Base-by-base conservation (phyloP, 352 stramenopile genomes). In the Globisporangium canariense region DNA sequence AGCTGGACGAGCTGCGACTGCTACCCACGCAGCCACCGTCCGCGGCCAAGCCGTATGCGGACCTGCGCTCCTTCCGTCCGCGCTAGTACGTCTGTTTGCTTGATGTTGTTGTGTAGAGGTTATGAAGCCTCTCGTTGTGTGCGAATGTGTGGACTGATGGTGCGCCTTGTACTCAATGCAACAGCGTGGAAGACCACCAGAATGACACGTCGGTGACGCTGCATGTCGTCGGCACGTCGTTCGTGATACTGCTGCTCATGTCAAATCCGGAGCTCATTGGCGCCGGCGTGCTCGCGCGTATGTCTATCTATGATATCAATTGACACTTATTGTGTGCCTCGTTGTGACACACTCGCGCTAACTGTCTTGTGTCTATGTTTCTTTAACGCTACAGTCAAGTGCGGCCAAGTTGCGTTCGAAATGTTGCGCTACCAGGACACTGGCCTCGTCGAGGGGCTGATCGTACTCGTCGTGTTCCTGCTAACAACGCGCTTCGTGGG, bases 201-300 rank as follows among this genome's bases (percentile, higher is more conserved):
- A 66, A 83, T 65, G 58, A 75, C 40, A 83, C 70, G 49, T 73
- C 72, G 13, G 75, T 85, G 45, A 74, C 47, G 4, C 70, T 85
- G 16, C 77, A 85, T 40, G 74, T 65, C 20, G 69, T 65, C 10
- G 77, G 77, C 68, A 85, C 75, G 43, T 76, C 77, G 7, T 45
- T 85, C 28, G 65, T 77, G 46, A 18, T 76, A 30, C 50, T 85
- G 34, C 20, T 83, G 28, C 11, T 68, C 25, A 62, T 85, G 10
- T 57, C 67, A 16, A 65, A 82, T 22, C 77, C 77, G 2, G 74
- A 81, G 59, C 66, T 85, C 7, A 54, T 83, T 13, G 59, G 63
- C 18, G 58, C 67, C 1, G 73, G 67, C 22, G 45, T 79, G 5
- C 57, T 75, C 13, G 67, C 70, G 18, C 59, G 70, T 75, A 52